Conservation (phyloP, 176 grass and related monocot species). For the Cenchrus americanus region DNA sequence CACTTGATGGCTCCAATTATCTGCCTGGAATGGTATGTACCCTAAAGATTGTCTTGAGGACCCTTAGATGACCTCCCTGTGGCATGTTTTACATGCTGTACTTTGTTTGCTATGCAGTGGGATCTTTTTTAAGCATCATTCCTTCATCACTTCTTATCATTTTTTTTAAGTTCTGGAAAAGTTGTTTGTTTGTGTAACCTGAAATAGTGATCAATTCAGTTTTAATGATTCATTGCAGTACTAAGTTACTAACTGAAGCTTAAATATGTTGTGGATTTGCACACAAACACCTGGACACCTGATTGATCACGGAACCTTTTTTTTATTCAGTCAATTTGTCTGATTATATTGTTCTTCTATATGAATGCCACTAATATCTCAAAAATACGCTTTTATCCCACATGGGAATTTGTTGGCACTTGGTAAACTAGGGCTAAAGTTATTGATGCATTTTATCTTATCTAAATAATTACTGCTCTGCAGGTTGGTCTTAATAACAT, state of each 20-base stretch:
- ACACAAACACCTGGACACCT: not conserved
- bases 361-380: constrained; percentile 14
- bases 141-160: not conserved
- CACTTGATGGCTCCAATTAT: constrained; percentile 98
- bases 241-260: not conserved
- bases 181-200: not conserved
- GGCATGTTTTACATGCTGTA: not conserved
- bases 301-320: too few relatives aligned
- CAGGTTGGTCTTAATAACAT: constrained; percentile 99
- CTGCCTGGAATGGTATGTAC: constrained; percentile 96
- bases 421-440: not conserved
- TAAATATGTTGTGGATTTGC: not conserved
- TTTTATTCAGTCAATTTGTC: not conserved
- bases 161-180: not conserved
- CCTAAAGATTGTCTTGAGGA: not conserved
- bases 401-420: not conserved
- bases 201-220: not conserved
- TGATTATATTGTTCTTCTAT: constrained; percentile 6
- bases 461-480: constrained; percentile 32
- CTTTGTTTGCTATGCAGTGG: not conserved
- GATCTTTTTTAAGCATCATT: not conserved
- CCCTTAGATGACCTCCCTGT: too few relatives aligned
- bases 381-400: constrained; percentile 7
- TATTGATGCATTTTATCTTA: constrained; percentile 28
- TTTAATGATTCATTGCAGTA: not conserved